A percentile compares a stretch with the other conserved stretches of the same genome.
Evolutionary conservation across 179 eudicot species (phyloP).

Genomic region (Heliamphora pulchella): DNA sequence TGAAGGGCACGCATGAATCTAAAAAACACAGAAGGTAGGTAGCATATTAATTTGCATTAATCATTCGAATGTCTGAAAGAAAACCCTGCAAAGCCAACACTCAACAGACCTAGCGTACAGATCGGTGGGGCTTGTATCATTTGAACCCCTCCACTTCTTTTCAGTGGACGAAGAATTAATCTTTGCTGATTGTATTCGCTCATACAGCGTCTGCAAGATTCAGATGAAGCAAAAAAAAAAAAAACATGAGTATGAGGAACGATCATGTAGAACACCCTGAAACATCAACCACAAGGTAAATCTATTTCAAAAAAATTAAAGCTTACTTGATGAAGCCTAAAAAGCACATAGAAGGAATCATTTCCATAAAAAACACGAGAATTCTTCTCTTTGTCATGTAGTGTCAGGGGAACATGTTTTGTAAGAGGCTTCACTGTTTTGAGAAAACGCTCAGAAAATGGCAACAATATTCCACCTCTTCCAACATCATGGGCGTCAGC

Average conservation of each 20-base stretch:
- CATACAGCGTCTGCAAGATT: constrained; percentile 55
- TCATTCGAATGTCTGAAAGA: constrained; percentile 12
- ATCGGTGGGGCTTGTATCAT: constrained; percentile 45
- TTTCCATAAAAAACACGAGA: constrained; percentile 73
- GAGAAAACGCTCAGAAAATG: constrained; percentile 46
- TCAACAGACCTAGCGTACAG: constrained; percentile 54
- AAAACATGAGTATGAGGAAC: not conserved
- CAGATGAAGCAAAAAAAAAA: not conserved
- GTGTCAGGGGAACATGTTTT: constrained; percentile 36
- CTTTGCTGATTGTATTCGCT: constrained; percentile 77
- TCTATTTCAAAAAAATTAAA: not conserved
- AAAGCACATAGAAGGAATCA: constrained; percentile 76
- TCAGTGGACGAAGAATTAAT: constrained; percentile 46
- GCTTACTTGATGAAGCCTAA: constrained; percentile 85
- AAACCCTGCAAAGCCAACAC: constrained; percentile 11
- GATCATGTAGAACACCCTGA: constrained; percentile 4
- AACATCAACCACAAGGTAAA: constrained; percentile 5
- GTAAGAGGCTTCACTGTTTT: constrained; percentile 64
- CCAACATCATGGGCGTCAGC: constrained; percentile 46
- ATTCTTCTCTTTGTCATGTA: constrained; percentile 31
- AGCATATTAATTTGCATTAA: constrained; percentile 8
- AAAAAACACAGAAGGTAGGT: constrained; percentile 15
- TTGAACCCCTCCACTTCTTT: constrained; percentile 63
- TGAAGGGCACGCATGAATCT: constrained; percentile 75
- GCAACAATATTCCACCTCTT: constrained; percentile 38